Conservation (phyloP, 1,139 yeast genomes). For the Protomyces inouyei region DNA sequence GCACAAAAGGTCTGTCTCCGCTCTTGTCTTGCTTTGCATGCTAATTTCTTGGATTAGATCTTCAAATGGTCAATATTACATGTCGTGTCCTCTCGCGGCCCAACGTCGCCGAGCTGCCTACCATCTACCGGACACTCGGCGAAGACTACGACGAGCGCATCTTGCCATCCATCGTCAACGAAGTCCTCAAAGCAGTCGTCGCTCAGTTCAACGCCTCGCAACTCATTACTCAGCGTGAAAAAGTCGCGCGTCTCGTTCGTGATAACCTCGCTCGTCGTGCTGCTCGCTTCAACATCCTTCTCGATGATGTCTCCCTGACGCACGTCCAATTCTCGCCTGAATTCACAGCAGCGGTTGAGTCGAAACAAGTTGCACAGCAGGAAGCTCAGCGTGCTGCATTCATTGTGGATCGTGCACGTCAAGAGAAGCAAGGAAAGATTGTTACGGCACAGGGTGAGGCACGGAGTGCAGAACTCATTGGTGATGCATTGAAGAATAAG, state of each 20-base stretch:
- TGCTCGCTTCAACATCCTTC: conserved; percentile 71
- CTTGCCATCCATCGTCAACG: conserved; percentile 93
- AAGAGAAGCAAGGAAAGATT: conserved; percentile 93
- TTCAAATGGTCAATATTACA: conserved; percentile 98
- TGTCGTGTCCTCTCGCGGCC: conserved; percentile 96
- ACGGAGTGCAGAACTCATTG: conserved; percentile 93
- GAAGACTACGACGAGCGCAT: conserved; percentile 93
- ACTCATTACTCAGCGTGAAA: conserved; percentile 95
- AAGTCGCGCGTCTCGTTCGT: conserved; percentile 83
- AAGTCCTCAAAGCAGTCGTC: conserved; percentile 91
- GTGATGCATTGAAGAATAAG: conserved; percentile 89
- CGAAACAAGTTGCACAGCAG: conserved; percentile 98
- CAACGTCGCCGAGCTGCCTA: conserved; percentile 68
- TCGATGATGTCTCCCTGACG: conserved; percentile 79
- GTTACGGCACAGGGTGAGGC: conserved; percentile 99
- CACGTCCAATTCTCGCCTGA: conserved; percentile 94
- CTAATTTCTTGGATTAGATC: conserved; percentile 39
- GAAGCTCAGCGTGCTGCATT: conserved; percentile 98
- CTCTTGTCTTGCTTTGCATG: neutral
- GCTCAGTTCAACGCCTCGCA: conserved; percentile 98
- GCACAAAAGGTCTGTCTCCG: conserved; percentile 63
- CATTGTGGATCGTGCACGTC: conserved; percentile 91
- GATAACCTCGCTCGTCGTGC: conserved; percentile 92
- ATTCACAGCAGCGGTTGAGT: conserved; percentile 95
- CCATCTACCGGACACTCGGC: conserved; percentile 86